These are phyloP conservation scores for Linnemannia exigua DNA, from an alignment of 192 early-diverging fungal genomes.

Conservation along the genomic window DNA sequence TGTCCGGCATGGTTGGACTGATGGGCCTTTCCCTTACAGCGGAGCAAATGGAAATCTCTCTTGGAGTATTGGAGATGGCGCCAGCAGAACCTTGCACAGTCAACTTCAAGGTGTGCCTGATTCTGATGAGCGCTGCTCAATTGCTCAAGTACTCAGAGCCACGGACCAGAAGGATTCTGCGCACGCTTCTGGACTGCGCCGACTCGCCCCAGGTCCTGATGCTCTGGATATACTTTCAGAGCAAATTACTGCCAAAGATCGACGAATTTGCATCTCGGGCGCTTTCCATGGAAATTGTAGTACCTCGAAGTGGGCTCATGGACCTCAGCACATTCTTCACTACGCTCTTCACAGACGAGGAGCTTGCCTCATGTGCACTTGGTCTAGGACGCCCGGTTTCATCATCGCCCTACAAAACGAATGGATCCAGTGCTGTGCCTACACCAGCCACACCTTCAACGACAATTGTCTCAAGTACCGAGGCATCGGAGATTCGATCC, in stretches of 20 bases:
- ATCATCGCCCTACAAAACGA: not conserved
- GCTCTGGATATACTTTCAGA: slow-evolving; percentile 33
- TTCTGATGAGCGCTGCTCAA: slow-evolving; percentile 46
- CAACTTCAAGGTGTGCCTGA: slow-evolving; percentile 46
- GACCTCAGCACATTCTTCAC: slow-evolving; percentile 29
- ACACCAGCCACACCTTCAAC: not conserved
- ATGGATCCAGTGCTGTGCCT: not conserved
- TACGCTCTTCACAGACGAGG: slow-evolving; percentile 27
- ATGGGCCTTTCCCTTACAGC: slow-evolving; percentile 33
- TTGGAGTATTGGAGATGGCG: slow-evolving; percentile 40
- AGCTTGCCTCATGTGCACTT: slow-evolving; percentile 41
- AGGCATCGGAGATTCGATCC: slow-evolving; percentile 29
- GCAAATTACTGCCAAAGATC: slow-evolving; percentile 28
- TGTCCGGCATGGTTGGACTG: slow-evolving; percentile 49
- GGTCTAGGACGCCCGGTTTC: slow-evolving; percentile 8
- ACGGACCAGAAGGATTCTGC: slow-evolving; percentile 31
- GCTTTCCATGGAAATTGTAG: slow-evolving; percentile 41
- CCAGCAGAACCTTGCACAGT: slow-evolving; percentile 37
- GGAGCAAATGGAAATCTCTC: slow-evolving; percentile 46
- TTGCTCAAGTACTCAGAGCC: slow-evolving; percentile 35
- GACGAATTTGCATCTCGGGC: slow-evolving; percentile 43
- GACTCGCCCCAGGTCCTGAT: slow-evolving; percentile 40
- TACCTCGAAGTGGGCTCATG: slow-evolving; percentile 37
- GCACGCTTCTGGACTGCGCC: slow-evolving; percentile 19
- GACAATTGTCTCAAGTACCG: not conserved